Base-by-base conservation (phyloP, 148 eudicot species). In the Rhododendron simsii region DNA sequence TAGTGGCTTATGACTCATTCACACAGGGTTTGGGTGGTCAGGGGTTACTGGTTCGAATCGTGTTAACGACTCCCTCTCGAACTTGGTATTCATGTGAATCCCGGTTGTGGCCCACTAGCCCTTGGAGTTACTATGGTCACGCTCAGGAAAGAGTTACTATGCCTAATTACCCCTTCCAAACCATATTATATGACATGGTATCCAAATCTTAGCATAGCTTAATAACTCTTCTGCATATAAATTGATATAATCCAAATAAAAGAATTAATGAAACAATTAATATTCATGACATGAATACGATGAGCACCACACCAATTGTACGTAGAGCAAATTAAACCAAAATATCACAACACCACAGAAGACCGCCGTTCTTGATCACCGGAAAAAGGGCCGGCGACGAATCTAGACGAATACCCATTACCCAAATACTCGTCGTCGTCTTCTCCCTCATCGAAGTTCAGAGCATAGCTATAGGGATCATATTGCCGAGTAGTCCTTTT, bases 381-480 rank as follows among this genome's bases (percentile, higher is more conserved):
- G 47, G 63, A 57, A 28, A 51, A 28, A 59, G 92, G 91, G 81
- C 50, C 50, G 9, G 92, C 85, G 39, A 93, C 91, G 87, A 93
- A 96, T 85, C 98, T 91, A 0, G 94, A 80, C 1, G 98, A 91
- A 78, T 92, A 94, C n/a, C 91, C 92, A 51, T 82, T 90, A 55
- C 53, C 47, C 85, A 37, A 81, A 6, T 82, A 87, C 30, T 87
- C 91, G 5, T 91, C 89, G 48, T 91, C 88, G 48, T 91, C 86
- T 63, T 41, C 77, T 0, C 93, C 92, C n/a, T 93, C 85, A 57
- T 92, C 93, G 67, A 96, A 96, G 71, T 96, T 96, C 35, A 93
- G 92, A 16, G 94, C 96, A 88, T 96, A 96, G 83, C 93, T 91
- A 14, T 87, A 84, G 0, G 96, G 89, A 83, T 92, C 93, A 48